A percentile compares a stretch with the other conserved stretches of the same genome.
These are phyloP conservation scores for Exophiala sp. DNA, from an alignment of 2,329 filamentous ascomycete species.

Conservation along the genomic window DNA sequence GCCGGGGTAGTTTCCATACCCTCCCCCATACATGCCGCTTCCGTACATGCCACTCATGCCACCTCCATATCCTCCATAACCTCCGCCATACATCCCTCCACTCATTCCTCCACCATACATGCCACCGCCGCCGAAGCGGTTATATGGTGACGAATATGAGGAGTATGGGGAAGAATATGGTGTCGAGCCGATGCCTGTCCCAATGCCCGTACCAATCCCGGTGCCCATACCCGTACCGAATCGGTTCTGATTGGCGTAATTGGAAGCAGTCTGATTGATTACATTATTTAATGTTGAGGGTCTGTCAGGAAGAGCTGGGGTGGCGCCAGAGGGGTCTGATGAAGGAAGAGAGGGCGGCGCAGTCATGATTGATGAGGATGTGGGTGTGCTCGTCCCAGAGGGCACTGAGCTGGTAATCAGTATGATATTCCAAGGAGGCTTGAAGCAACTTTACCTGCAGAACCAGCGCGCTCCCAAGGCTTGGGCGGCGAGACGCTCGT, in stretches of 20 bases:
- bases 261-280: constrained; percentile 83
- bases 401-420: constrained; percentile 19
- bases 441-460: constrained; percentile 45
- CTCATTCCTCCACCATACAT: constrained; percentile 30
- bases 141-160: constrained; percentile 55
- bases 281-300: constrained; percentile 73
- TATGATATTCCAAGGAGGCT: not conserved
- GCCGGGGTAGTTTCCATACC: constrained; percentile 43
- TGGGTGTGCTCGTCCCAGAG: constrained; percentile 19
- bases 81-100: constrained; percentile 36
- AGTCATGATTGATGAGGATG: constrained; percentile 37
- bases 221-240: constrained; percentile 55
- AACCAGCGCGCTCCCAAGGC: constrained; percentile 84
- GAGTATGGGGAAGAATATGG: constrained; percentile 40
- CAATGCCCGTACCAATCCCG: constrained; percentile 44
- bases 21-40: constrained; percentile 47
- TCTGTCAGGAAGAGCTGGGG: constrained; percentile 74
- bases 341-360: constrained; percentile 37
- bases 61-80: constrained; percentile 42
- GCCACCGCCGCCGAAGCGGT: constrained; percentile 47
- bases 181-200: constrained; percentile 45
- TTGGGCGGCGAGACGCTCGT: constrained; percentile 80
- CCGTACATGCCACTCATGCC: constrained; percentile 38
- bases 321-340: constrained; percentile 38
- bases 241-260: constrained; percentile 65